Evolutionary conservation across 768 basidiomycete genomes (phyloP).

Genomic region (Tricholoma hemisulphureum): DNA sequence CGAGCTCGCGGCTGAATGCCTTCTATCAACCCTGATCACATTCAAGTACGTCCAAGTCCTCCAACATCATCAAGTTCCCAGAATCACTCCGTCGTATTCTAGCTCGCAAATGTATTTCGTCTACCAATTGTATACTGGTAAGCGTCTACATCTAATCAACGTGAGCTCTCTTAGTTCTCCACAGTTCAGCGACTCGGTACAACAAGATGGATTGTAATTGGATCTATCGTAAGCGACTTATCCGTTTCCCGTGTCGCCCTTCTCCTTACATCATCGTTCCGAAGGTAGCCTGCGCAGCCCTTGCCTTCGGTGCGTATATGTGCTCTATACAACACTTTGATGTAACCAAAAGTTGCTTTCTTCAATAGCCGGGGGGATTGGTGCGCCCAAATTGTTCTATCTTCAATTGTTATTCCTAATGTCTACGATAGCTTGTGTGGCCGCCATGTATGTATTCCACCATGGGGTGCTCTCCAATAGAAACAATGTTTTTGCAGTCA

Average conservation of each 20-base stretch:
- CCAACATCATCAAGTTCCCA: neutral
- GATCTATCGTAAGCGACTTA: slow-evolving; percentile 24
- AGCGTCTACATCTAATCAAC: neutral
- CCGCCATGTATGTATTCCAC: slow-evolving; percentile 34
- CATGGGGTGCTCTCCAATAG: slow-evolving; percentile 30
- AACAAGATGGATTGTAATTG: slow-evolving; percentile 28
- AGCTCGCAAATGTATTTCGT: slow-evolving; percentile 48
- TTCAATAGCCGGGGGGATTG: slow-evolving; percentile 27
- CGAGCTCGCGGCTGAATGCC: slow-evolving; percentile 42
- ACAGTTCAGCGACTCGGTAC: slow-evolving; percentile 28
- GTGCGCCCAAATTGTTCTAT: slow-evolving; percentile 13
- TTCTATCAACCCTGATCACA: slow-evolving; percentile 42
- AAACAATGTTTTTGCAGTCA: slow-evolving; percentile 30
- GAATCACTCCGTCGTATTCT: neutral
- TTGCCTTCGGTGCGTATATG: slow-evolving; percentile 29
- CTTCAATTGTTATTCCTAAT: neutral
- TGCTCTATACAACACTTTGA: neutral
- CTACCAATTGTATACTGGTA: slow-evolving; percentile 38
- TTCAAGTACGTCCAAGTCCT: slow-evolving; percentile 33
- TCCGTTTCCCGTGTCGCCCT: neutral
- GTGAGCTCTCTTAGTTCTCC: neutral
- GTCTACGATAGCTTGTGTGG: slow-evolving; percentile 28
- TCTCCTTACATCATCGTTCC: neutral
- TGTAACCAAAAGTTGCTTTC: neutral
- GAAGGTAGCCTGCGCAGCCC: slow-evolving; percentile 24